Base-by-base conservation (phyloP, 2,329 filamentous ascomycete species). In the Verticillium klebahnii region DNA sequence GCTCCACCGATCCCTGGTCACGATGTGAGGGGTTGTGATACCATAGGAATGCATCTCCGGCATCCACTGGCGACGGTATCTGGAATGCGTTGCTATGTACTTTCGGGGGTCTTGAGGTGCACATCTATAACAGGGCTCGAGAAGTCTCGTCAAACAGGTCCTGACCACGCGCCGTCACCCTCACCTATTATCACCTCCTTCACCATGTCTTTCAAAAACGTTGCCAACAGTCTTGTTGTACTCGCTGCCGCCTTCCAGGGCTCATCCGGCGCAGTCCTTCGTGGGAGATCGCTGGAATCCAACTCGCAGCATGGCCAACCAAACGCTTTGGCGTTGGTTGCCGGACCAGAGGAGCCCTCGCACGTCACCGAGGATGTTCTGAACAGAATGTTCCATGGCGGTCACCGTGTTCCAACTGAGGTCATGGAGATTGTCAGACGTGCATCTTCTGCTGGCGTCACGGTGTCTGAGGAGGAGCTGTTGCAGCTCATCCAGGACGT, bases 51-150 rank as follows among this genome's bases (percentile, higher is more conserved):
- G 63, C n/a, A 32, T 56, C 25, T 17, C 25, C 59, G 61, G 59
- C 63, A 64, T 45, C 54, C 19, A 36, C 36, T 29, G 32, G 12
- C n/a, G n/a, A 32, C 31, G 31, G 3, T 14, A 25, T n/a, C 60
- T 60, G 63, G 63, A 65, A 65, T 65, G 63, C 63, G 63, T 65
- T 62, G 60, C 63, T 5, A 60, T 64, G 29, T 37, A 58, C 62
- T 60, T 37, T 45, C 36, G 25, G 29, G 5, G 3, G 14, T 15
- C 34, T 58, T 45, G 57, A 54, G 60, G 57, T 40, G 56, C 37
- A 36, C 34, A 57, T 50, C 57, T 65, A 65, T 65, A 65, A 63
- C 59, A 65, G 56, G 58, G 60, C 62, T 63, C 62, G 60, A 63
- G 52, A 60, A 60, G 62, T 62, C 19, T n/a, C 45, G 19, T 1